phyloP scores from a whole-genome alignment of 257 asterid genomes.

The Solanum okadae region DNA sequence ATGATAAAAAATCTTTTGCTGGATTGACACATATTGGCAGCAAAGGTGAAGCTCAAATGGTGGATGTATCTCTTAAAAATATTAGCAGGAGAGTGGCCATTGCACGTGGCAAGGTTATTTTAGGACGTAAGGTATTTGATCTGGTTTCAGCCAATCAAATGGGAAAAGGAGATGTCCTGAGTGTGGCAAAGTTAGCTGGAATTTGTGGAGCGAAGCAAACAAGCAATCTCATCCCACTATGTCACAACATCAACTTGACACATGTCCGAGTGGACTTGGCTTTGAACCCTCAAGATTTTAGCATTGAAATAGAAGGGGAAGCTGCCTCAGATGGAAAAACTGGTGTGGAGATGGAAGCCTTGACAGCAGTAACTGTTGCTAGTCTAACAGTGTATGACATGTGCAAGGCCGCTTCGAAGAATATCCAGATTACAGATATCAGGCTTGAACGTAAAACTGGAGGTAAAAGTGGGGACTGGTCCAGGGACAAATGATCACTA shows the following conservation, averaged over 20 bases:
- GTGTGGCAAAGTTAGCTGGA: conserved; percentile 77
- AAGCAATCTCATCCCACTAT: conserved; percentile 69
- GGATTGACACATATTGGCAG: conserved; percentile 50
- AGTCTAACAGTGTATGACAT: conserved; percentile 82
- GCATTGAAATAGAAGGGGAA: conserved; percentile 46
- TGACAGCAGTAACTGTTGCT: conserved; percentile 67
- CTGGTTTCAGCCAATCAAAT: conserved; percentile 69
- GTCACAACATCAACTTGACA: conserved; percentile 65
- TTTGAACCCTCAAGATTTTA: conserved; percentile 37
- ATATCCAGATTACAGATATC: conserved; percentile 48
- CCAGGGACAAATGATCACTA: conserved; percentile 24
- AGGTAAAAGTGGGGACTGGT: conserved; percentile 85
- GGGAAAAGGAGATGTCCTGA: conserved; percentile 77
- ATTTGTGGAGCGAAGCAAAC: conserved; percentile 72
- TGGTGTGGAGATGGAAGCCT: conserved; percentile 92
- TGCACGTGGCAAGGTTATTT: conserved; percentile 71
- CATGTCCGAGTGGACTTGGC: conserved; percentile 45
- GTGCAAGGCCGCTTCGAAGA: conserved; percentile 86
- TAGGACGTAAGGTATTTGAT: conserved; percentile 55
- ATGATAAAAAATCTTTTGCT: conserved; percentile 9
- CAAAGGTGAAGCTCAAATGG: conserved; percentile 79
- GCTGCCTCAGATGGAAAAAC: conserved; percentile 27
- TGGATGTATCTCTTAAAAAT: conserved; percentile 63
- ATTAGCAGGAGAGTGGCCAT: conserved; percentile 53
- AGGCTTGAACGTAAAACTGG: conserved; percentile 67